Conservation (phyloP, 352 stramenopile species). For the Pythium volutum region DNA sequence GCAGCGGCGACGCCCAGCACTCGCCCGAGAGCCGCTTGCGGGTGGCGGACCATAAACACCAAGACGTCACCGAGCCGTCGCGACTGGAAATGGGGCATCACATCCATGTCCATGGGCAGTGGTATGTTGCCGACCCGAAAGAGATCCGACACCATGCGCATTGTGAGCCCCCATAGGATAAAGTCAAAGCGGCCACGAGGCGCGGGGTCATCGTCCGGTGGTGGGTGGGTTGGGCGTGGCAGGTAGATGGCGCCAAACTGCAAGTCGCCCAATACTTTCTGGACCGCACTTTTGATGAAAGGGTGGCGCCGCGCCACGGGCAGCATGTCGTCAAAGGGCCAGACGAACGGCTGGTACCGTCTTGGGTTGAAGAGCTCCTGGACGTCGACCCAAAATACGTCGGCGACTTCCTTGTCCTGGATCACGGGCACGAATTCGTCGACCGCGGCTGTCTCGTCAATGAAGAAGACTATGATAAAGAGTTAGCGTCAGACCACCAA, state of each 20-base stretch:
- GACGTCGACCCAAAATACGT: constrained; percentile 83
- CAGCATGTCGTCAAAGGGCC: constrained; percentile 60
- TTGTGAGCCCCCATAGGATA: constrained; percentile 81
- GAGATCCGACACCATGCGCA: constrained; percentile 62
- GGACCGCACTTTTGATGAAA: constrained; percentile 27
- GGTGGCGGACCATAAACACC: constrained; percentile 50
- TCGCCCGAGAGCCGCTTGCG: constrained; percentile 45
- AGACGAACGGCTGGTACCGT: constrained; percentile 56
- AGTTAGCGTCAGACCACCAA: neutral
- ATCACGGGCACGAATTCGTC: constrained; percentile 46
- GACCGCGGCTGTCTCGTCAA: constrained; percentile 48
- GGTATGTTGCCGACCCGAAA: constrained; percentile 36
- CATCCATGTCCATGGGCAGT: constrained; percentile 44
- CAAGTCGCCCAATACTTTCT: constrained; percentile 51
- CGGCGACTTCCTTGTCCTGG: constrained; percentile 65
- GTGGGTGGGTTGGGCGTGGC: constrained; percentile 40
- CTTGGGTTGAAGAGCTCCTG: constrained; percentile 63
- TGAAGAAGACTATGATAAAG: constrained; percentile 60
- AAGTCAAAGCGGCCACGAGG: constrained; percentile 61
- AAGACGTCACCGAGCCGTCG: constrained; percentile 43
- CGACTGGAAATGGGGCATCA: constrained; percentile 60
- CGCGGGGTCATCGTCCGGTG: constrained; percentile 40
- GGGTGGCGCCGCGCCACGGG: constrained; percentile 33
- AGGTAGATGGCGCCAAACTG: constrained; percentile 76
- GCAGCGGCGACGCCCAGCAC: constrained; percentile 42